Conservation (phyloP, 129 eudicot genomes). For the Heracleum sosnowskyi region DNA sequence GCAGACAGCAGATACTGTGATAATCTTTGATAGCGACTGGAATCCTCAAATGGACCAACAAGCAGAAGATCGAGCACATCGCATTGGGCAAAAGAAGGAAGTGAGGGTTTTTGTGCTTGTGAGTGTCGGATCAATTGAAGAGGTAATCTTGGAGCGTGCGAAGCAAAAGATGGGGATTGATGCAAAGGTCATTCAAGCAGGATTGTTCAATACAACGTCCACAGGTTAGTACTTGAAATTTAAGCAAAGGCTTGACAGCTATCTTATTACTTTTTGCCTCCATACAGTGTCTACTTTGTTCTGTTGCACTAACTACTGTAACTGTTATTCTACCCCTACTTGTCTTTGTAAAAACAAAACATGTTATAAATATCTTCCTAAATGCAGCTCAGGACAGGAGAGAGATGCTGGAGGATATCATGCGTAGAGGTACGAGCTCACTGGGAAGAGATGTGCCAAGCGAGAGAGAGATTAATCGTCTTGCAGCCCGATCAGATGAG, state of each 20-base stretch:
- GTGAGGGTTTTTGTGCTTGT: constrained; percentile 94
- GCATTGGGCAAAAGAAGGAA: constrained; percentile 96
- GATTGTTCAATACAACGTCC: constrained; percentile 92
- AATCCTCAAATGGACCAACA: constrained; percentile 99
- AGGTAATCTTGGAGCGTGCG: constrained; percentile 91
- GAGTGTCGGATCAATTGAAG: constrained; percentile 95
- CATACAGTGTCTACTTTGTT: not conserved
- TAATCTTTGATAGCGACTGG: constrained; percentile 98
- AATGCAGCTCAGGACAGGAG: constrained; percentile 91
- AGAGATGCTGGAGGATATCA: constrained; percentile 89
- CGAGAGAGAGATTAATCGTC: constrained; percentile 85
- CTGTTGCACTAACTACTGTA: not conserved
- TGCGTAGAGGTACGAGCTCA: constrained; percentile 93
- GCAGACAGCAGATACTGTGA: constrained; percentile 97
- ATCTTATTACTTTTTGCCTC: not conserved
- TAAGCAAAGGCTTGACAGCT: not conserved
- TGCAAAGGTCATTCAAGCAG: constrained; percentile 98
- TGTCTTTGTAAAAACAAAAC: not conserved
- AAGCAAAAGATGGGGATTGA: constrained; percentile 99
- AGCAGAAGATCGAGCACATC: constrained; percentile 98
- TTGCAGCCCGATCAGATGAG: constrained; percentile 83
- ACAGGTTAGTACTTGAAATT: constrained; percentile 54
- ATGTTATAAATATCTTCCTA: not conserved
- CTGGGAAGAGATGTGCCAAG: constrained; percentile 94
- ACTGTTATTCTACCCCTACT: not conserved